phyloP scores from a whole-genome alignment of 768 basidiomycete genomes.

The Mycena indigotica region DNA sequence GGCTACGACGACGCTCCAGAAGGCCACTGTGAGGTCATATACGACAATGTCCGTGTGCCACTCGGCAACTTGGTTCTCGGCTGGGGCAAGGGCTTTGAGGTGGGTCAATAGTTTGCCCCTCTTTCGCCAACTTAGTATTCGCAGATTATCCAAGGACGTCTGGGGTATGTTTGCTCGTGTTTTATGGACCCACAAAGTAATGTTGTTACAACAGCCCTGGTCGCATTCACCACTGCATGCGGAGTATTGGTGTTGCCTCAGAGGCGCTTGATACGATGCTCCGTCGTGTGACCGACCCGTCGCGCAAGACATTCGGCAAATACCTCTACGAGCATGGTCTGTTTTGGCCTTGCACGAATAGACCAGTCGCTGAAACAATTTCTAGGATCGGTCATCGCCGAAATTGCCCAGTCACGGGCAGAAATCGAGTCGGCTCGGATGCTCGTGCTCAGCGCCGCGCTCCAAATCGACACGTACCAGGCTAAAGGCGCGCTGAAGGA shows the following conservation, averaged over 20 bases:
- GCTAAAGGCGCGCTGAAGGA: slow-evolving; percentile 97
- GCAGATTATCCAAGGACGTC: slow-evolving; percentile 93
- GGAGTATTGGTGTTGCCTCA: slow-evolving; percentile 88
- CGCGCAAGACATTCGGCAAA: slow-evolving; percentile 93
- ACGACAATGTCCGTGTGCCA: slow-evolving; percentile 92
- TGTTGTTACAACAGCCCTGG: slow-evolving; percentile 62
- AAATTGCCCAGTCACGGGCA: slow-evolving; percentile 89
- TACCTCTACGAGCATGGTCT: slow-evolving; percentile 86
- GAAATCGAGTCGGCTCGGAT: slow-evolving; percentile 89
- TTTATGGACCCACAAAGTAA: background rate
- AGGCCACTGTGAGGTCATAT: slow-evolving; percentile 94
- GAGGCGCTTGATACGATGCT: slow-evolving; percentile 86
- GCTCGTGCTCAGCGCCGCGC: slow-evolving; percentile 88
- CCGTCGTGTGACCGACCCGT: slow-evolving; percentile 88
- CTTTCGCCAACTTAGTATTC: background rate
- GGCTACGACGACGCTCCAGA: slow-evolving; percentile 96
- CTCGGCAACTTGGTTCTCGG: slow-evolving; percentile 81
- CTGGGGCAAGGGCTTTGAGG: slow-evolving; percentile 96
- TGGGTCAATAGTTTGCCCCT: slow-evolving; percentile 25
- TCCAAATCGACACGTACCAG: slow-evolving; percentile 88
- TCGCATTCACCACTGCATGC: slow-evolving; percentile 98
- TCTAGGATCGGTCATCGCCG: slow-evolving; percentile 82
- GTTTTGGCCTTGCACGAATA: slow-evolving; percentile 16
- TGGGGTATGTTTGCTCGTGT: slow-evolving; percentile 59
- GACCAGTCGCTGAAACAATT: background rate